A percentile compares a stretch with the other conserved stretches of the same genome.
Conservation (phyloP, 2,329 filamentous ascomycete species). For the Botryotinia globosa region DNA sequence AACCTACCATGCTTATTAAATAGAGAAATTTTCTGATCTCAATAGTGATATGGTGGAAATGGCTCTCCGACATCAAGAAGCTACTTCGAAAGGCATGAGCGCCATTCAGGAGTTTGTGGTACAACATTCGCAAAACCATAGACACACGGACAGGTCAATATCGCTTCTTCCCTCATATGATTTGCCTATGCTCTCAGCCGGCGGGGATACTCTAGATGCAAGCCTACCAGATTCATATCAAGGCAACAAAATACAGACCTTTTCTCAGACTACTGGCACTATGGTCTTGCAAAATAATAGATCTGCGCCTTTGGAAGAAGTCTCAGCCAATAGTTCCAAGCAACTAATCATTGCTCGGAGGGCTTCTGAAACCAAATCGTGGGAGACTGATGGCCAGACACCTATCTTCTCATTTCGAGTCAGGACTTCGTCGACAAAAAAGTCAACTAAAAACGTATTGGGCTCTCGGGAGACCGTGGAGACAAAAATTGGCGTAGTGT, state of each 20-base stretch:
- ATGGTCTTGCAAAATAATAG: no score
- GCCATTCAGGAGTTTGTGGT: neutral
- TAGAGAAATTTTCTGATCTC: neutral
- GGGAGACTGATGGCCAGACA: neutral
- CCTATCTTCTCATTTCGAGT: neutral
- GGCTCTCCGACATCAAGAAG: neutral
- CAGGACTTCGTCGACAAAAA: neutral
- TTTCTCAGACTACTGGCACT: neutral
- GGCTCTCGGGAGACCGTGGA: neutral
- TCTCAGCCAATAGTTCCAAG: neutral
- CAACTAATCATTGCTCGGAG: neutral
- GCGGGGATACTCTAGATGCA: neutral
- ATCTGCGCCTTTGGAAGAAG: neutral
- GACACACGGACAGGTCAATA: no score
- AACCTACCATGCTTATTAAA: neutral
- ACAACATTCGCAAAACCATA: neutral
- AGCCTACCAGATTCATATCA: neutral
- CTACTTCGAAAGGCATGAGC: constrained; percentile 6
- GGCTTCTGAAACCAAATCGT: neutral
- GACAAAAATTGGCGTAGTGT: neutral
- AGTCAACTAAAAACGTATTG: neutral
- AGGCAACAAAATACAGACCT: neutral
- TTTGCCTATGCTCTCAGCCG: neutral
- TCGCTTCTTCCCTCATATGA: neutral
- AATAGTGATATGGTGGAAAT: constrained; percentile 2